Evolutionary conservation across 2,329 filamentous ascomycete species (phyloP), one percentile per base, ranked within the genome.

Genomic region (Helminthosporium solani): DNA sequence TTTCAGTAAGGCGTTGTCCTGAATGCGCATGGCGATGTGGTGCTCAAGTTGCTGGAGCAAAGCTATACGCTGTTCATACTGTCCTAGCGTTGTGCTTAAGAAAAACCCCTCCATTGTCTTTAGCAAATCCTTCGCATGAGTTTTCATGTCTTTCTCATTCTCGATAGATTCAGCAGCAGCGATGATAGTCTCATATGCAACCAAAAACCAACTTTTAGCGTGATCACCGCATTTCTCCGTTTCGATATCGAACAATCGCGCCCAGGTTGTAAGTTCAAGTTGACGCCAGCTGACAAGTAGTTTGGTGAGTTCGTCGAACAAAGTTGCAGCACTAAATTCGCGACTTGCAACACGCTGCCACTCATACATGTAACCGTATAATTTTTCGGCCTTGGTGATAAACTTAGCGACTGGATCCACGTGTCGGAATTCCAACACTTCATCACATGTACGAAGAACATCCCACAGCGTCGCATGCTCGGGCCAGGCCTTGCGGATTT

Each of bases 341-440:
- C 83, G 83, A 73, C 89, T 95, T 2, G 92, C 91, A 70, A 96
- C 91, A 33, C 87, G 85, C 67, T 99, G 90, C 94, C 94, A 99
- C 70, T 97, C 90, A 53, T 96, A 86, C 39, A 99, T 82, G 54
- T 86, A 85, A 0, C 78, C 79, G 70, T 97, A 88, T 3, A 99
- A 77, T 53, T 92, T 90, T 69, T 99, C 95, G 2, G 94, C 79
- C 63, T 87, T 89, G 1, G 87, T 88, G 42, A 99, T 81, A 46
- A 95, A 84, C 60, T 87, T 91, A 1, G 90, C 90, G 3, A 99
- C 76, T 0, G 94, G 91, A 45, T 96, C 90, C 1, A 82, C 81
- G 58, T 96, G 85, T 18, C 82, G 78, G 58, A 96, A 82, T 44
- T 85, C 80, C 2, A 95, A 77, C 0, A 95, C 77, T 54, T 87